A percentile compares a stretch with the other conserved stretches of the same genome.
Evolutionary conservation across 1,284 basidiomycete species (phyloP).

Genomic region (Calocybe gambosa): DNA sequence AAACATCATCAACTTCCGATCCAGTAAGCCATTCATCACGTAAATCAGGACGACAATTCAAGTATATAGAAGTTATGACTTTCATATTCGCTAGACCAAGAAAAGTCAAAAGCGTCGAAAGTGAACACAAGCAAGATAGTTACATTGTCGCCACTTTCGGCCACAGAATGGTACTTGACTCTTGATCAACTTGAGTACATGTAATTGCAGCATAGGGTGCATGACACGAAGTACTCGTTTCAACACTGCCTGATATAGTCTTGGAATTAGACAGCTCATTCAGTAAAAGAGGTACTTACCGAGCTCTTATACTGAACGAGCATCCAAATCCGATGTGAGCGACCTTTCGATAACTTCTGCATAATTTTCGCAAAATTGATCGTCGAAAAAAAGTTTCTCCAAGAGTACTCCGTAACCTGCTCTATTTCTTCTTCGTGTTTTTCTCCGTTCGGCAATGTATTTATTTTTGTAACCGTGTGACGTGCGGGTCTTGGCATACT

Average conservation of each 20-base stretch:
- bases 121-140: slow-evolving; percentile 11
- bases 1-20: slow-evolving; percentile 86
- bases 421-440: slow-evolving; percentile 83
- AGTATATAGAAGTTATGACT: slow-evolving; percentile 96
- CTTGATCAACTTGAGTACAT: slow-evolving; percentile 98
- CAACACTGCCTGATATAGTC: slow-evolving; percentile 68
- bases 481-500: slow-evolving; percentile 52
- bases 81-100: slow-evolving; percentile 88
- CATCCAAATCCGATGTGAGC: slow-evolving; percentile 92
- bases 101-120: slow-evolving; percentile 2
- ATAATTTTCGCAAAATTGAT: slow-evolving; percentile 98
- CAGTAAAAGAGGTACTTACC: slow-evolving; percentile 38
- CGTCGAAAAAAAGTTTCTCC: slow-evolving; percentile 97
- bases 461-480: slow-evolving; percentile 49
- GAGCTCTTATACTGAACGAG: slow-evolving; percentile 98
- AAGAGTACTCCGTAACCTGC: slow-evolving; percentile 90
- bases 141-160: slow-evolving; percentile 96
- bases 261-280: not conserved
- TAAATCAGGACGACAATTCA: slow-evolving; percentile 94
- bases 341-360: slow-evolving; percentile 95
- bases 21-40: slow-evolving; percentile 98
- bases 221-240: slow-evolving; percentile 93
- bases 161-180: slow-evolving; percentile 99
- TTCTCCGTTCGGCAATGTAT: slow-evolving; percentile 60
- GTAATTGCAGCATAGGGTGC: slow-evolving; percentile 91